Evolutionary conservation across 83 land plant species (phyloP).

Genomic region (Thuja plicata): DNA sequence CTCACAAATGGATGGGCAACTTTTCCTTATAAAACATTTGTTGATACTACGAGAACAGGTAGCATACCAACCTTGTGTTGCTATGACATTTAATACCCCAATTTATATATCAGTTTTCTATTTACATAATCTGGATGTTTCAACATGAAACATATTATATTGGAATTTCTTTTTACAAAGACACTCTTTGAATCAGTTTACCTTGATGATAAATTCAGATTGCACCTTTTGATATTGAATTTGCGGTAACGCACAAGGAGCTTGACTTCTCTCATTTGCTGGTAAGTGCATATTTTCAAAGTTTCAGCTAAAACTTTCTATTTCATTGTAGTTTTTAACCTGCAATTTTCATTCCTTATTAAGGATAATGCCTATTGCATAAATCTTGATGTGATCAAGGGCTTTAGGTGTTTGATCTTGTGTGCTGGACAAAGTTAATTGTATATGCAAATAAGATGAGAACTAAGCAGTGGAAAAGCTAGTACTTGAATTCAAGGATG

Average conservation of each 20-base stretch:
- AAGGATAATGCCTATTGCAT: neutral
- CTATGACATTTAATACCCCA: neutral
- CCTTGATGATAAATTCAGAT: constrained; percentile 49
- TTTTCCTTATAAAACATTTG: constrained; percentile 92
- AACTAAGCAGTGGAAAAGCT: too few species aligned
- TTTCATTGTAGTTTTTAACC: neutral
- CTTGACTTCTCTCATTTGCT: constrained; percentile 96
- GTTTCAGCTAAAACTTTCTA: neutral
- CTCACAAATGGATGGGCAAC: constrained; percentile 94
- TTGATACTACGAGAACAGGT: constrained; percentile 95
- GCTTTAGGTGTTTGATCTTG: neutral
- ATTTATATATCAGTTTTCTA: neutral
- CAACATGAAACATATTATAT: neutral
- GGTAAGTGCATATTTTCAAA: constrained; percentile 44
- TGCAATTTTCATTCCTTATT: neutral
- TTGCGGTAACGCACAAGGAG: constrained; percentile 98
- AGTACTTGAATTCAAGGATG: neutral
- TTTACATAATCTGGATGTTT: neutral
- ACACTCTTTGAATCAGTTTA: neutral
- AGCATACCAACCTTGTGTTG: constrained; percentile 6
- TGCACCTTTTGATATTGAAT: constrained; percentile 97
- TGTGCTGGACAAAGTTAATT: neutral
- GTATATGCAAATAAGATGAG: neutral
- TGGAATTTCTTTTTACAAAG: neutral
- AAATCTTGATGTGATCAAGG: neutral